Evolutionary conservation across 768 basidiomycete genomes (phyloP).

Genomic region (Pulveroboletus ravenelii): DNA sequence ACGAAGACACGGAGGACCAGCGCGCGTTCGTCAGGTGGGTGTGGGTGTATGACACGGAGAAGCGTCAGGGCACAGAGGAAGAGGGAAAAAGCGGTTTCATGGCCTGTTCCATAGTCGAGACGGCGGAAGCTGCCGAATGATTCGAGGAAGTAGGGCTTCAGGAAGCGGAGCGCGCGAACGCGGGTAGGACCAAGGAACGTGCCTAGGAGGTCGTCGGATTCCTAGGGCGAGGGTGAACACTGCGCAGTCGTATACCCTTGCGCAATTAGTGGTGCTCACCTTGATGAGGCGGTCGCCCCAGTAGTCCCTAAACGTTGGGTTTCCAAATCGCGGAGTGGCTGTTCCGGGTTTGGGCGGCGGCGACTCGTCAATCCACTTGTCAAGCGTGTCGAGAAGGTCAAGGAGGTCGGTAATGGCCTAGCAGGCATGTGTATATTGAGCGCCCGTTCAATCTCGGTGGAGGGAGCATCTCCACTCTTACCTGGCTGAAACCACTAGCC

Average conservation of each 20-base stretch:
- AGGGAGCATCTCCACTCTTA: slow-evolving; percentile 5
- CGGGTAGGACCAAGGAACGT: slow-evolving; percentile 45
- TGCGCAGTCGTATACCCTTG: neutral
- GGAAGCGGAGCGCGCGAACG: slow-evolving; percentile 47
- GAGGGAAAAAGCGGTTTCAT: slow-evolving; percentile 84
- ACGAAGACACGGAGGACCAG: slow-evolving; percentile 60
- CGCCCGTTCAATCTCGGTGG: neutral
- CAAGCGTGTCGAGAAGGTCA: slow-evolving; percentile 58
- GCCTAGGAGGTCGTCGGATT: slow-evolving; percentile 47
- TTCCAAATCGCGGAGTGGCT: slow-evolving; percentile 80
- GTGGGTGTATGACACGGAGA: slow-evolving; percentile 57
- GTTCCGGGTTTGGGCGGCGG: slow-evolving; percentile 55
- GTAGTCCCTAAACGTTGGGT: slow-evolving; percentile 74
- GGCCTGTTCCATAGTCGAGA: slow-evolving; percentile 96
- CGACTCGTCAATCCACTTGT: slow-evolving; percentile 75
- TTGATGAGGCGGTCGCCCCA: slow-evolving; percentile 80
- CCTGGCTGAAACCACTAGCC: slow-evolving; percentile 13
- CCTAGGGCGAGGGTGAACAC: slow-evolving; percentile 32
- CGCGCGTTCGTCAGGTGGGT: slow-evolving; percentile 55
- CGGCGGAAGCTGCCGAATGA: slow-evolving; percentile 89
- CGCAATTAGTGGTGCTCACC: slow-evolving; percentile 36
- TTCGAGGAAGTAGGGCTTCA: slow-evolving; percentile 73
- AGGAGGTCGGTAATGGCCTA: slow-evolving; percentile 50
- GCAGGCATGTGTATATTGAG: neutral
- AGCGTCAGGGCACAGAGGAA: slow-evolving; percentile 73